Evolutionary conservation across 805 yeast genomes (phyloP), one percentile per base, ranked within the genome.

Genomic region (Zygotorulaspora danielsina): DNA sequence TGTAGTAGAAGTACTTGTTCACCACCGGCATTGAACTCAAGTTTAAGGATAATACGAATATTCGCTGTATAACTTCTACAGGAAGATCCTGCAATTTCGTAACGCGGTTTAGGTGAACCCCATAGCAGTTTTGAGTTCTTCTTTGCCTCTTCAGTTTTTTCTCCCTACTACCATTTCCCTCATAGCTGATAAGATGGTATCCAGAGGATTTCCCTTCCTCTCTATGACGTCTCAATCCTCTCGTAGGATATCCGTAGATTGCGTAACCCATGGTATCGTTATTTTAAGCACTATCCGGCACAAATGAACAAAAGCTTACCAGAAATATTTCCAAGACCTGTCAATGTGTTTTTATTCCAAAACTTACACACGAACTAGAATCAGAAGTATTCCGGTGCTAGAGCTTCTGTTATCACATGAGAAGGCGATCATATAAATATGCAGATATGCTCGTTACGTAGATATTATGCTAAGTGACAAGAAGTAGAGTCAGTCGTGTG

Each of bases 21-120:
- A 54, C 24, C 18, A 38, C 31, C 13, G 40, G 41, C 42, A 52
- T 32, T n/a, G 46, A 32, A 10, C 18, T 26, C 21, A 20, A 19
- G 27, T 39, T 41, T 17, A 18, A 34, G 9, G 45, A 38, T 9
- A 45, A 33, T 5, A 42, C 44, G 29, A 48, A 51, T 17, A 51
- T 51, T 6, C 44, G 42, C 28, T 51, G 52, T 8, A 51, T 32
- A 9, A 51, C 25, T 33, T 51, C 56, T 7, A 37, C 26, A 9
- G 54, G 53, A 34, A 51, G 31, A 15, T 45, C 49, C 17, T 43
- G 32, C 16, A 47, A 29, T 16, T 37, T 39, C 10, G n/a, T 12
- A 13, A 15, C 10, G 19, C 11, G 26, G 13, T 18, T 20, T 16
- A 25, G 17, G 24, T 27, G 24, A 9, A 17, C 11, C 24, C 28